phyloP scores from a whole-genome alignment of 2,329 filamentous ascomycete genomes.

The Rutstroemia sp. region DNA sequence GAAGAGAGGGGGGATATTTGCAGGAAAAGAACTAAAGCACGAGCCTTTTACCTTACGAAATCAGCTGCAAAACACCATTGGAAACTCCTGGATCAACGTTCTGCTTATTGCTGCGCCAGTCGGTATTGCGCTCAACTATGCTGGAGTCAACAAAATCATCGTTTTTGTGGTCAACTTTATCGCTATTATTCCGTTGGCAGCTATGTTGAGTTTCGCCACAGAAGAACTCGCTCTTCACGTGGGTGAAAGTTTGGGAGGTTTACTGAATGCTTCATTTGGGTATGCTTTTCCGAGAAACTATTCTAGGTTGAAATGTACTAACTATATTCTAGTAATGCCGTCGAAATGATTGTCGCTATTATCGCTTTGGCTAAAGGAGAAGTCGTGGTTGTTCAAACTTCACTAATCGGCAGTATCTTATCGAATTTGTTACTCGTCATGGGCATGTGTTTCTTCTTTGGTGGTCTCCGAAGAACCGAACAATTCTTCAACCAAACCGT shows the following conservation, averaged over 20 bases:
- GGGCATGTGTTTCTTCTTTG: conserved; percentile 89
- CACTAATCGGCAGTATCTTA: conserved; percentile 82
- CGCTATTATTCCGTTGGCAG: conserved; percentile 84
- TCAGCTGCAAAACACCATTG: conserved; percentile 66
- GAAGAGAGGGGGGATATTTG: conserved; percentile 26
- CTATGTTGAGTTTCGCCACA: conserved; percentile 79
- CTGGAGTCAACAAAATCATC: conserved; percentile 48
- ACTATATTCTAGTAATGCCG: conserved; percentile 55
- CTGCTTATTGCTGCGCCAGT: conserved; percentile 70
- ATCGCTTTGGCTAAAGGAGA: conserved; percentile 65
- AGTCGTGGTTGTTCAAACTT: conserved; percentile 82
- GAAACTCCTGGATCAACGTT: conserved; percentile 83
- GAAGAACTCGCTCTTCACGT: conserved; percentile 79
- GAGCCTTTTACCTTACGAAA: conserved; percentile 49
- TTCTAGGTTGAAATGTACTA: conserved; percentile 18
- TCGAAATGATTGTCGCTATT: conserved; percentile 82
- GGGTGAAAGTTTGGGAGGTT: conserved; percentile 79
- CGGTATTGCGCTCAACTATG: conserved; percentile 69
- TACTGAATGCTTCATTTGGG: conserved; percentile 88
- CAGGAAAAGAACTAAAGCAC: conserved; percentile 35
- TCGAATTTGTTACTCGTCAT: conserved; percentile 85
- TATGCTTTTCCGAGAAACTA: conserved; percentile 32
- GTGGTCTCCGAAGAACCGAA: conserved; percentile 58
- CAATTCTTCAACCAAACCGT: conserved; percentile 91
- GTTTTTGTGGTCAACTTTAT: conserved; percentile 90